phyloP scores from a whole-genome alignment of 805 yeast genomes.

The Saccharomyces paradoxus region DNA sequence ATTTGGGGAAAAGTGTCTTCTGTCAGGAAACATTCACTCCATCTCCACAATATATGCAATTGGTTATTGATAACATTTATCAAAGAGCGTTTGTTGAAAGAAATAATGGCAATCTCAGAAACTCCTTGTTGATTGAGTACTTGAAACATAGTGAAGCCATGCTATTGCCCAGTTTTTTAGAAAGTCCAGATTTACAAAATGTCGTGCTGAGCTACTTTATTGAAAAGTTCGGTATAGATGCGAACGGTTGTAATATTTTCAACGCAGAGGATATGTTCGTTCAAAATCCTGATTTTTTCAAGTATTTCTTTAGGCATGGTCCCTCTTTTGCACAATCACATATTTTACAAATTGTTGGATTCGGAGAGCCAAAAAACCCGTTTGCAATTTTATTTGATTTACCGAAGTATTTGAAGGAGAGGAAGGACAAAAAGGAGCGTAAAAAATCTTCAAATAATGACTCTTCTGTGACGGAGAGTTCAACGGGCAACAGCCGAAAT shows the following conservation, averaged over 20 bases:
- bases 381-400: slow-evolving; percentile 67
- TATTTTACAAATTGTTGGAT: slow-evolving; percentile 65
- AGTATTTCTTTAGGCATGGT: slow-evolving; percentile 71
- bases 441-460: slow-evolving; percentile 28
- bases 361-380: slow-evolving; percentile 69
- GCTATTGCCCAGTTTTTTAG: slow-evolving; percentile 49
- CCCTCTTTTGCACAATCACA: slow-evolving; percentile 70
- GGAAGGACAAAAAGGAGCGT: slow-evolving; percentile 64
- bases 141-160: slow-evolving; percentile 57
- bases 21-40: slow-evolving; percentile 82
- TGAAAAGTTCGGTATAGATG: slow-evolving; percentile 56
- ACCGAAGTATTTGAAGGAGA: slow-evolving; percentile 62
- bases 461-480: neutral
- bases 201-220: slow-evolving; percentile 57
- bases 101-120: slow-evolving; percentile 23
- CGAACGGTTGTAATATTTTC: slow-evolving; percentile 50
- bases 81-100: slow-evolving; percentile 41
- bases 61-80: slow-evolving; percentile 72
- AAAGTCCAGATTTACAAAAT: slow-evolving; percentile 46
- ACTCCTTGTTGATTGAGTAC: slow-evolving; percentile 29
- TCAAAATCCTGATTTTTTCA: slow-evolving; percentile 34
- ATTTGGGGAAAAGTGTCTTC: slow-evolving; percentile 68
- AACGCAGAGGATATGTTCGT: slow-evolving; percentile 36
- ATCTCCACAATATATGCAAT: slow-evolving; percentile 64
- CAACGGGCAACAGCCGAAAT: slow-evolving; percentile 9